A percentile compares a stretch with the other conserved stretches of the same genome.
Conservation (phyloP, 805 yeast species). For the Tetrapisispora arboricola region DNA sequence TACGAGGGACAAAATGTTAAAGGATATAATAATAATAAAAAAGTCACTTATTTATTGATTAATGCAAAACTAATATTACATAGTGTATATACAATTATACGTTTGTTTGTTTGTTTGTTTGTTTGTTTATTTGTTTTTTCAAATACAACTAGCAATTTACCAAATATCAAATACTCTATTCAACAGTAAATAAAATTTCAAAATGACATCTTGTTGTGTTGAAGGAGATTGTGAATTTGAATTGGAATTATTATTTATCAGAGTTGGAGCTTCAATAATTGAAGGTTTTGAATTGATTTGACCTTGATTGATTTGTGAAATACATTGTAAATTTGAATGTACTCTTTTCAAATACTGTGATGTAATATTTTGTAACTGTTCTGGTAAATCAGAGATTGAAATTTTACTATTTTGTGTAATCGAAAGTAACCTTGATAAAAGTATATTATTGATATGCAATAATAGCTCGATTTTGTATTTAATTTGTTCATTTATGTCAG, state of each 20-base stretch:
- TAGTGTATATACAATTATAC: not conserved
- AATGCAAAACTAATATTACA: too few species aligned
- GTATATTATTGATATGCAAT: constrained; percentile 27
- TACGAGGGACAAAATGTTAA: too few species aligned
- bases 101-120: not conserved
- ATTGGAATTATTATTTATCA: constrained; percentile 3
- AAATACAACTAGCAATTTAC: constrained; percentile 7
- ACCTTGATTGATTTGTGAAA: constrained; percentile 29
- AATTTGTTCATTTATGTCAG: constrained; percentile 17
- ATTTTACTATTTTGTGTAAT: constrained; percentile 4
- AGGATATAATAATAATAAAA: too few species aligned
- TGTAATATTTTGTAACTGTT: constrained; percentile 9
- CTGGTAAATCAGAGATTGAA: constrained; percentile 13
- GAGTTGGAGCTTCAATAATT: constrained; percentile 21
- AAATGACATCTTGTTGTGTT: constrained; percentile 22
- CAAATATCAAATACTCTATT: constrained; percentile 28
- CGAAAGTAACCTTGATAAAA: constrained; percentile 12
- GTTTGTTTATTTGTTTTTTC: not conserved
- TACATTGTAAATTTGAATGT: constrained; percentile 29
- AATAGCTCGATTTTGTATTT: constrained; percentile 28
- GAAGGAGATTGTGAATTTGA: constrained; percentile 8
- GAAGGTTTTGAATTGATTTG: constrained; percentile 18
- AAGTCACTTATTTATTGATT: too few species aligned
- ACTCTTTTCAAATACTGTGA: constrained; percentile 27
- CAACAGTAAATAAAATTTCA: constrained; percentile 25